Evolutionary conservation across 306 rosid genomes (phyloP).

Genomic region (Acacia confusa): DNA sequence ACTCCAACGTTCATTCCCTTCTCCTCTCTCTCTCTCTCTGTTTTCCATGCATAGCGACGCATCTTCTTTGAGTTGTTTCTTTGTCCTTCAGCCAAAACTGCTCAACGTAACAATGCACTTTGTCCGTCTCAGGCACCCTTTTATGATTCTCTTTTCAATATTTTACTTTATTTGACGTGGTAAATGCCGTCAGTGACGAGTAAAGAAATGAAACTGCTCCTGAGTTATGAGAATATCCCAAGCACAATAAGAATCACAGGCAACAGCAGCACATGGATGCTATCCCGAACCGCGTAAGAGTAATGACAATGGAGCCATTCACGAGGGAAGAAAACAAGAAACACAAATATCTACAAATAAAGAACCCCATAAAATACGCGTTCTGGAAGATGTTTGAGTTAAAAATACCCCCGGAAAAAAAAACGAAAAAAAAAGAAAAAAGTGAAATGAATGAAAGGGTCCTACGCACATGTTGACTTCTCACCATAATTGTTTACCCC

Average conservation of each 20-base stretch:
- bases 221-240: slow-evolving; percentile 30
- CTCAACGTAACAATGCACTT: slow-evolving; percentile 21
- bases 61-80: background rate
- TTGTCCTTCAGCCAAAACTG: slow-evolving; percentile 17
- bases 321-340: background rate
- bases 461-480: slow-evolving; percentile 56
- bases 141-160: background rate
- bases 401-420: background rate
- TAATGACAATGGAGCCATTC: background rate
- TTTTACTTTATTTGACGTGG: background rate
- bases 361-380: background rate
- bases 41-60: no score
- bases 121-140: slow-evolving; percentile 18
- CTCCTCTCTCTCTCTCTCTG: background rate
- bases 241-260: slow-evolving; percentile 10
- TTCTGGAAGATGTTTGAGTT: background rate
- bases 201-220: background rate
- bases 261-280: slow-evolving; percentile 19
- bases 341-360: no score
- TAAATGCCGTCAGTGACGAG: background rate
- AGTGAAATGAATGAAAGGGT: slow-evolving; percentile 33
- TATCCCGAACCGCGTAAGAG: background rate
- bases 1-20: slow-evolving; percentile 37
- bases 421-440: background rate
- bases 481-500: slow-evolving; percentile 14